Evolutionary conservation across 2,329 filamentous ascomycete species (phyloP).

Genomic region (Aspergillus quadricinctus): DNA sequence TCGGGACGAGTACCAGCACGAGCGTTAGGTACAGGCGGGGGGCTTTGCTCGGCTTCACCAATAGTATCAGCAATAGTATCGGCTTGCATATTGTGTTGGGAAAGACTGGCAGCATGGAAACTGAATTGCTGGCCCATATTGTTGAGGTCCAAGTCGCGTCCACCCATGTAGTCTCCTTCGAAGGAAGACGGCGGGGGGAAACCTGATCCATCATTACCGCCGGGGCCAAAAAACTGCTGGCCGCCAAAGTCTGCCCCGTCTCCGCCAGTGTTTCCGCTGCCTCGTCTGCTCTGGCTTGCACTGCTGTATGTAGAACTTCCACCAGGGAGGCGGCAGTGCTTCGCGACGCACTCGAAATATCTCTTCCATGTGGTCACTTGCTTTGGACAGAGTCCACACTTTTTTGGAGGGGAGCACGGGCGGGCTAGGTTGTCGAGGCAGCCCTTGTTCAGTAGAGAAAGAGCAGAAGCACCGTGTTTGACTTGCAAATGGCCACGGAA

Average conservation of each 20-base stretch:
- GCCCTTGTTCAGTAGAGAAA: background rate
- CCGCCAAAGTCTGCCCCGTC: background rate
- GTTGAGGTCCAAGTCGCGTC: background rate
- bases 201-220: background rate
- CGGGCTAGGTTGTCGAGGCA: background rate
- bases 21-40: background rate
- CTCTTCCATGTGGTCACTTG: conserved; percentile 7
- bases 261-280: conserved; percentile 6
- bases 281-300: conserved; percentile 6
- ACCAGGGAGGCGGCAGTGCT: conserved; percentile 9
- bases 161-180: background rate
- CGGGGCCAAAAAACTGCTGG: background rate
- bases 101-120: background rate
- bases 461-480: background rate
- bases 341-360: conserved; percentile 11
- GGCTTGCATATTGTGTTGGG: background rate
- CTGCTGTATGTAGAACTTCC: conserved; percentile 2
- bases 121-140: background rate
- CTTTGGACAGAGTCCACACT: conserved; percentile 4
- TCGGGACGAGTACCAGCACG: background rate
- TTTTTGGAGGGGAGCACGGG: background rate
- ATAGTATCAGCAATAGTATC: background rate
- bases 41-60: background rate
- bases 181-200: background rate
- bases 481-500: conserved; percentile 4